Evolutionary conservation across 305 asterid genomes (phyloP).

Genomic region (Fraxinus ornus): DNA sequence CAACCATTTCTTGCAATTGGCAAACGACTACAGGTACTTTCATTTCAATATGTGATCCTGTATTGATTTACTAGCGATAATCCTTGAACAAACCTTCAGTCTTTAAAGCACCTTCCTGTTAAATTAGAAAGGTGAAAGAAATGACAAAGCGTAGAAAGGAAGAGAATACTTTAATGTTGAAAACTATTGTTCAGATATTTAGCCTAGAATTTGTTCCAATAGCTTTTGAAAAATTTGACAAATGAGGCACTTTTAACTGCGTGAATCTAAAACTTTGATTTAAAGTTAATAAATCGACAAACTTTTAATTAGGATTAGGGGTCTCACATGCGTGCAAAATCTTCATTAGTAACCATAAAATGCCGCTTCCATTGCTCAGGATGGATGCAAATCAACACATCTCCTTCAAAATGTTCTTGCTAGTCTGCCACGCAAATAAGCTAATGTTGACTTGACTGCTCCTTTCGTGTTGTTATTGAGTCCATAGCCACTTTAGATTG

Average conservation of each 20-base stretch:
- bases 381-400: neutral
- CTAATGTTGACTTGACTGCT: neutral
- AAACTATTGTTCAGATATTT: neutral
- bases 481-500: neutral
- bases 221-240: neutral
- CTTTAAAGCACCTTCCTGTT: neutral
- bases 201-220: neutral
- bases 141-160: neutral
- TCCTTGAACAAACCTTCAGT: constrained; percentile 5
- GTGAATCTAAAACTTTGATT: neutral
- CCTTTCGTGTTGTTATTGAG: neutral
- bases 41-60: constrained; percentile 9
- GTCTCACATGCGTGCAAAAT: neutral
- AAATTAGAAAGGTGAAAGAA: neutral
- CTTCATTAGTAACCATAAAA: neutral
- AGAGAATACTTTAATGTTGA: neutral
- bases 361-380: neutral
- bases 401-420: neutral
- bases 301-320: neutral
- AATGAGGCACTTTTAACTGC: neutral
- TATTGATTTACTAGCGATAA: neutral
- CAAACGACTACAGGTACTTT: constrained; percentile 62
- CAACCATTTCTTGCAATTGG: constrained; percentile 94
- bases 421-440: neutral
- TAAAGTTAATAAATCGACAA: neutral